phyloP scores from a whole-genome alignment of 164 flowering plant species.

The Kingdonia uniflora region DNA sequence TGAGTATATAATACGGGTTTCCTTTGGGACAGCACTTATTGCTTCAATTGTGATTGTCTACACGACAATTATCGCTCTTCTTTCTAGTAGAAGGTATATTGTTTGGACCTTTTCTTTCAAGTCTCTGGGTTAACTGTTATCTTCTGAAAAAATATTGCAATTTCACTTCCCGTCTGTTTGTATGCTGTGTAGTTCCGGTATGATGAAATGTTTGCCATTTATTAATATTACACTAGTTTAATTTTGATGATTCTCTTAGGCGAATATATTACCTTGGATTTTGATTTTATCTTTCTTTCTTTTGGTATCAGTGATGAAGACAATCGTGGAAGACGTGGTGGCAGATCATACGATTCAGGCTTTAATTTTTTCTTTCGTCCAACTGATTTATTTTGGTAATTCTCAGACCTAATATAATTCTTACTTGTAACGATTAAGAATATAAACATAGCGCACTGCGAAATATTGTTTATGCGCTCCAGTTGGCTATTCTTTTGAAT shows the following conservation, averaged over 20 bases:
- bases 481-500: background rate
- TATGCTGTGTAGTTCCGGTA: too few species aligned
- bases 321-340: slow-evolving; percentile 78
- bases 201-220: background rate
- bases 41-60: slow-evolving; percentile 88
- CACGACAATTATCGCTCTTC: slow-evolving; percentile 69
- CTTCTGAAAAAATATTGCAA: background rate
- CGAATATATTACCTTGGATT: too few species aligned
- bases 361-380: slow-evolving; percentile 51
- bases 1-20: slow-evolving; percentile 71
- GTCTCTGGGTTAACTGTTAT: background rate
- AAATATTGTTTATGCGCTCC: background rate
- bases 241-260: too few species aligned
- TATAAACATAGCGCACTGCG: background rate
- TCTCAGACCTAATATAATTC: background rate
- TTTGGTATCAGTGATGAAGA: slow-evolving; percentile 64
- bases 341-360: slow-evolving; percentile 69
- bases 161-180: too few species aligned
- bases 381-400: slow-evolving; percentile 80
- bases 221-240: background rate
- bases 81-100: slow-evolving; percentile 73
- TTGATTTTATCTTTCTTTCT: background rate
- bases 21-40: slow-evolving; percentile 90
- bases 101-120: background rate
- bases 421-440: too few species aligned